Percentiles rank a stretch among this genome's conserved stretches.
Conservation (phyloP, 169 alveolate species). For the Eimeria maxima region DNA sequence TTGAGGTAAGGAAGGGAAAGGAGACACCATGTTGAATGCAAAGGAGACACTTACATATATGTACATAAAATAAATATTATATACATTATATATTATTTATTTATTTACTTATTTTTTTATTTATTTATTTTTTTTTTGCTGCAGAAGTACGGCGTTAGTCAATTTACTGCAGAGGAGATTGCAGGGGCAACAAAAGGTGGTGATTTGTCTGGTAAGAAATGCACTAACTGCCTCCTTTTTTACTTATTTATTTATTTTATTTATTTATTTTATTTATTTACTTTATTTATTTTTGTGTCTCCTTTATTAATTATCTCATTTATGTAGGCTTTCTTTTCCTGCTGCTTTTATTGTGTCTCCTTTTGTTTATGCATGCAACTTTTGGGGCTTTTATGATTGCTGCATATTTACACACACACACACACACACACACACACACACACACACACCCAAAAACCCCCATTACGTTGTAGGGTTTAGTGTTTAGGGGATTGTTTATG, state of each 20-base stretch:
- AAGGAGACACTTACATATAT: neutral
- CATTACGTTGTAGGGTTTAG: too few species aligned
- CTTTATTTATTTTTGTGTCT: too few species aligned
- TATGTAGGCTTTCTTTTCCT: too few species aligned
- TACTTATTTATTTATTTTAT: neutral
- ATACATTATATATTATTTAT: neutral
- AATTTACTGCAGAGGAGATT: neutral
- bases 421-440: too few species aligned
- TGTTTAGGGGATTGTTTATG: too few species aligned
- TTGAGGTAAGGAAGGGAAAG: constrained; percentile 66
- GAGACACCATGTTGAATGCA: neutral
- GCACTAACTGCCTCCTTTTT: neutral
- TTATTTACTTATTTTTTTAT: neutral
- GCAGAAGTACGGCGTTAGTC: constrained; percentile 46
- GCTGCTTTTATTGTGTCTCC: too few species aligned
- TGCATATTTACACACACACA: too few species aligned
- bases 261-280: neutral
- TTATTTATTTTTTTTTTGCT: neutral
- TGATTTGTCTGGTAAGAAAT: constrained; percentile 17
- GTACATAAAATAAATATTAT: neutral
- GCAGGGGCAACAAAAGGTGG: constrained; percentile 40
- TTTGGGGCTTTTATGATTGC: neutral
- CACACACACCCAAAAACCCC: neutral
- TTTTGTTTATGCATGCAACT: neutral
- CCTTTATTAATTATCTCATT: too few species aligned